Percentiles rank a stretch among this genome's conserved stretches.
Evolutionary conservation across 2,329 filamentous ascomycete species (phyloP).

Genomic region (Helotiales sp.): DNA sequence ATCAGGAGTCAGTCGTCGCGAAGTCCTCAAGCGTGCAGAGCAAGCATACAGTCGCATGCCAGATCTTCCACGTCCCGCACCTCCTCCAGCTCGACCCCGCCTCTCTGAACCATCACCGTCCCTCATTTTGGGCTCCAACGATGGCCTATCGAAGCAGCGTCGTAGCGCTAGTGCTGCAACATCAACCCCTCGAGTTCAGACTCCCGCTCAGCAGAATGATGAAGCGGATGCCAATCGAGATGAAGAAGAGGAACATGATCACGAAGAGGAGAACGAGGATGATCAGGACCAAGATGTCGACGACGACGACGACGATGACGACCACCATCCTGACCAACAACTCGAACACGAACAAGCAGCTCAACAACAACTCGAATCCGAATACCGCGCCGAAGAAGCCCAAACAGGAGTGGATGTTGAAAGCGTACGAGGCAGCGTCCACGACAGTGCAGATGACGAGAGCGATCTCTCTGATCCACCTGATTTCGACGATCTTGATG

Average conservation of each 20-base stretch:
- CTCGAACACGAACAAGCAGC: not conserved
- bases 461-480: constrained; percentile 58
- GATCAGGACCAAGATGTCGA: constrained; percentile 44
- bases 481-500: constrained; percentile 41
- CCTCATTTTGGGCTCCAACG: constrained; percentile 47
- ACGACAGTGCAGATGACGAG: constrained; percentile 59
- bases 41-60: constrained; percentile 56
- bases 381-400: not conserved
- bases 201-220: constrained; percentile 44
- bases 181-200: constrained; percentile 18
- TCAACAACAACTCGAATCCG: not conserved
- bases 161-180: constrained; percentile 10
- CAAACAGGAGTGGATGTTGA: constrained; percentile 24
- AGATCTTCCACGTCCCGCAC: constrained; percentile 39
- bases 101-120: constrained; percentile 43
- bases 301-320: not conserved
- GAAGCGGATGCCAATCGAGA: constrained; percentile 35
- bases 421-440: constrained; percentile 47
- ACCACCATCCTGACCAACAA: not conserved
- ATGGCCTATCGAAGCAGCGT: constrained; percentile 8
- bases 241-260: constrained; percentile 37
- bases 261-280: constrained; percentile 44
- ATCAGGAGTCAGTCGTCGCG: constrained; percentile 44
- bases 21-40: constrained; percentile 66
- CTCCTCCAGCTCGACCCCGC: constrained; percentile 37